Evolutionary conservation across 2,329 filamentous ascomycete genomes (phyloP), one percentile per base, ranked within the genome.

Genomic region (Exophiala lecanii-corni): DNA sequence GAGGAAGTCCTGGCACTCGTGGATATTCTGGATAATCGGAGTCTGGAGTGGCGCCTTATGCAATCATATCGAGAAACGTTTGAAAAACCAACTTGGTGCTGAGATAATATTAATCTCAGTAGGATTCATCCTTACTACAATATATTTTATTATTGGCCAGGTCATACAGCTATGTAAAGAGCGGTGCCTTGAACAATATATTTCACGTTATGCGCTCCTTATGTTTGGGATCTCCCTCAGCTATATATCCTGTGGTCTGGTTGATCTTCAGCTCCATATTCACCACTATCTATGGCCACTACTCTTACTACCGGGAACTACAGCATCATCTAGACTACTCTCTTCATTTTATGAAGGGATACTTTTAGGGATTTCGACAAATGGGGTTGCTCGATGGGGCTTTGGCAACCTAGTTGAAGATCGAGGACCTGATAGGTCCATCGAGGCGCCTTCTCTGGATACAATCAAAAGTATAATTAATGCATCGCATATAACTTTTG

Each of bases 231-330:
- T 28, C n/a, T 28, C 9, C n/a, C 9, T 28, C 25, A 28, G 9
- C 25, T 9, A 28, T 28, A 9, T 9, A 28, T 9, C n/a, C 25
- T 28, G 9, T 64, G 3, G 51, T 54, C 10, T 54, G 56, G 5
- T 55, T 79, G 1, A 53, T 76, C 1, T 53, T 68, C 18, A 62
- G 47, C 66, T 81, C 15, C 72, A 78, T n/a, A 78, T 81, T 45
- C 78, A 81, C 53, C 78, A 81, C 54, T 81, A 81, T 55, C 79
- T 81, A 54, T 68, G 81, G 3, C 74, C 72, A 1, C 65, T 81
- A 0, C 62, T 81, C 2, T 66, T 81, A 2, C 63, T 81, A 1
- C 74, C 76, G 0, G 78, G 78, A 0, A 80, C 78, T 68, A 81
- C 53, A 78, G 80, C 51, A n/a, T n/a, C n/a, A 81, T 75, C 13